Percentiles rank a stretch among this genome's conserved stretches.
Conservation (phyloP, 1,284 basidiomycete species). For the Peniophora sp. region DNA sequence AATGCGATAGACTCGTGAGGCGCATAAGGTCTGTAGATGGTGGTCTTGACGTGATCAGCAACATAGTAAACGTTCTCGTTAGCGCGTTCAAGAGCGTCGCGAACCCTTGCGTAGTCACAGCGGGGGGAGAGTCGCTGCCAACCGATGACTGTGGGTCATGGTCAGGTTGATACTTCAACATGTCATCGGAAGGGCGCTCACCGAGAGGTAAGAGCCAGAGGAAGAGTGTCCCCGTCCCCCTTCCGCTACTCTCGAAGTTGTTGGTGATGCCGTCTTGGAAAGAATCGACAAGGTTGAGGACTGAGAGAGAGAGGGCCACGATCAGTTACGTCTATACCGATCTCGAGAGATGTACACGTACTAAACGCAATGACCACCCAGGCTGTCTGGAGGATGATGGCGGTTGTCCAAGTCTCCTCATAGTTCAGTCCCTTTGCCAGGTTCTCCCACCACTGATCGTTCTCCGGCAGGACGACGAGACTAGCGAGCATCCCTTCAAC, state of each 20-base stretch:
- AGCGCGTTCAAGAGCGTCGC: not conserved
- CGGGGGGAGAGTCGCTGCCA: not conserved
- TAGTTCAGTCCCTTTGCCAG: conserved; percentile 21
- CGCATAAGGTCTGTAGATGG: no score
- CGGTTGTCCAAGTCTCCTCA: conserved; percentile 6
- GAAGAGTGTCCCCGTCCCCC: not conserved
- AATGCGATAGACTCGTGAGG: no score
- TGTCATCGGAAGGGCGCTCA: not conserved
- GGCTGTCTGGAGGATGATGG: not conserved
- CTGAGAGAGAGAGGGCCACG: not conserved
- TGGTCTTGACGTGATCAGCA: not conserved
- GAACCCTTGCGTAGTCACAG: not conserved
- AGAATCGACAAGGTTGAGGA: conserved; percentile 3
- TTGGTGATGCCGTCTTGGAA: not conserved
- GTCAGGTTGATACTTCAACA: not conserved
- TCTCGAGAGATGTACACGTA: not conserved
- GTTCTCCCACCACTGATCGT: conserved; percentile 23
- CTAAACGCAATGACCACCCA: conserved; percentile 4
- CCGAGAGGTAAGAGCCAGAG: not conserved
- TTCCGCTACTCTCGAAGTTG: not conserved
- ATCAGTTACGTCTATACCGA: not conserved
- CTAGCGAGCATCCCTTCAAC: conserved; percentile 19
- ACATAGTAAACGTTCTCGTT: not conserved
- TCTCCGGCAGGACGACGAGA: not conserved
- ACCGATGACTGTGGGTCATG: not conserved